Conservation (phyloP, 805 yeast species). For the Wickerhamomyces chaumierensis region DNA sequence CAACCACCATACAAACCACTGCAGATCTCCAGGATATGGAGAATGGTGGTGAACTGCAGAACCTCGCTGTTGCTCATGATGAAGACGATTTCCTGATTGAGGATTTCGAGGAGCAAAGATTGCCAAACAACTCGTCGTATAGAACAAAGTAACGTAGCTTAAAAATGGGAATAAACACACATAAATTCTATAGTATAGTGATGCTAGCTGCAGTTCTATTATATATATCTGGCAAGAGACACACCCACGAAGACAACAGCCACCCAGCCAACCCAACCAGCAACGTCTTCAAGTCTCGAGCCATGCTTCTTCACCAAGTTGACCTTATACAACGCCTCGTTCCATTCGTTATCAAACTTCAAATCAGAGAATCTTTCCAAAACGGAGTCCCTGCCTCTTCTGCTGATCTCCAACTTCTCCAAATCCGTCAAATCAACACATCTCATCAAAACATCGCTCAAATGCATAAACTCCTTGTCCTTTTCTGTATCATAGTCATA, state of each 20-base stretch:
- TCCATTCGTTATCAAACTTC: slow-evolving; percentile 47
- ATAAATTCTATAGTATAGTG: too few species aligned
- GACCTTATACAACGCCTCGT: slow-evolving; percentile 10
- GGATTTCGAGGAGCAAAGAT: too few species aligned
- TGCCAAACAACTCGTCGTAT: too few species aligned
- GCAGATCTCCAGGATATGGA: too few species aligned
- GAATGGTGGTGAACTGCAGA: background rate
- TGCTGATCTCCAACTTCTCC: slow-evolving; percentile 30
- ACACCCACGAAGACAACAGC: background rate
- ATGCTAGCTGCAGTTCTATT: background rate
- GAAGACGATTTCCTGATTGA: background rate
- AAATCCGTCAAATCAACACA: slow-evolving; percentile 28
- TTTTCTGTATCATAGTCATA: slow-evolving; percentile 41
- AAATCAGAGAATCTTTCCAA: slow-evolving; percentile 49
- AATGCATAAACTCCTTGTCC: slow-evolving; percentile 15
- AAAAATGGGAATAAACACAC: too few species aligned
- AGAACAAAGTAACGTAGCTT: too few species aligned
- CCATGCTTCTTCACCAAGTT: background rate
- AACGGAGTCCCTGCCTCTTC: slow-evolving; percentile 34
- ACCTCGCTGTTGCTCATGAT: background rate
- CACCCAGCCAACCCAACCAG: background rate
- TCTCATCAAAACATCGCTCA: slow-evolving; percentile 36
- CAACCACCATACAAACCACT: too few species aligned
- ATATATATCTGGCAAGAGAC: background rate
- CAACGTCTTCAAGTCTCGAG: background rate